Evolutionary conservation across 495 filamentous ascomycete species (phyloP).

Genomic region (Staphylotrichum tortipilum): DNA sequence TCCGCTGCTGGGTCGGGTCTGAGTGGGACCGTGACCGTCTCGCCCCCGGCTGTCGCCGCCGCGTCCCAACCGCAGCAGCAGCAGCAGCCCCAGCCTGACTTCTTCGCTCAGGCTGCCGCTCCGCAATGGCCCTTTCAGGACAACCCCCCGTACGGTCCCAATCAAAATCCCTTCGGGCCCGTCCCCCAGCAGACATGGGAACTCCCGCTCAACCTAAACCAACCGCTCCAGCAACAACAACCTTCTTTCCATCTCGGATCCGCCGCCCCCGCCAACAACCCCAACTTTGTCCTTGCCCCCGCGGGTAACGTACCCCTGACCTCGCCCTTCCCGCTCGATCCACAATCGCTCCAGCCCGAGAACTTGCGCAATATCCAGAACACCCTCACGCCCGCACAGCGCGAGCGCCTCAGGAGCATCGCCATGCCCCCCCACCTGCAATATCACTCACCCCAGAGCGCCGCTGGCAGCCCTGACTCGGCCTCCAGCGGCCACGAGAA

Average conservation of each 20-base stretch:
- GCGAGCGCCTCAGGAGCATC: conserved; percentile 45
- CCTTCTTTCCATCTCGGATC: conserved; percentile 16
- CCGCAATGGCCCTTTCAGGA: conserved; percentile 35
- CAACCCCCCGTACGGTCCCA: conserved; percentile 36
- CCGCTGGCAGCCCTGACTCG: conserved; percentile 38
- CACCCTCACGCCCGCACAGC: conserved; percentile 43
- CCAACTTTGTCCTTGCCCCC: conserved; percentile 5
- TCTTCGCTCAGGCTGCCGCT: conserved; percentile 21
- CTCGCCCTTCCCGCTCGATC: conserved; percentile 9
- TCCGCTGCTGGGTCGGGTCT: conserved; percentile 14
- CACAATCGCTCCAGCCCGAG: conserved; percentile 6
- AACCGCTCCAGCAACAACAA: conserved; percentile 19
- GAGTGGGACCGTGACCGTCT: conserved; percentile 18
- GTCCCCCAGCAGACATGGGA: conserved; percentile 17
- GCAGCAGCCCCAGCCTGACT: conserved; percentile 23
- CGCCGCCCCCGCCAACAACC: conserved; percentile 7
- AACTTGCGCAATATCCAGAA: conserved; percentile 19
- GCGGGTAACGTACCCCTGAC: conserved; percentile 7
- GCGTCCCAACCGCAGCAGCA: conserved; percentile 13
- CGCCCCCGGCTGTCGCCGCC: conserved; percentile 22
- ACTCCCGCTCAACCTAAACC: conserved; percentile 19
- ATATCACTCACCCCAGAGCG: conserved; percentile 46
- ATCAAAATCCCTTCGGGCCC: conserved; percentile 13
- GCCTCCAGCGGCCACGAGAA: conserved; percentile 31
- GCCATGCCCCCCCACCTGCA: conserved; percentile 49